Conservation (phyloP, 352 stramenopile genomes). For the Phytophthora pini region DNA sequence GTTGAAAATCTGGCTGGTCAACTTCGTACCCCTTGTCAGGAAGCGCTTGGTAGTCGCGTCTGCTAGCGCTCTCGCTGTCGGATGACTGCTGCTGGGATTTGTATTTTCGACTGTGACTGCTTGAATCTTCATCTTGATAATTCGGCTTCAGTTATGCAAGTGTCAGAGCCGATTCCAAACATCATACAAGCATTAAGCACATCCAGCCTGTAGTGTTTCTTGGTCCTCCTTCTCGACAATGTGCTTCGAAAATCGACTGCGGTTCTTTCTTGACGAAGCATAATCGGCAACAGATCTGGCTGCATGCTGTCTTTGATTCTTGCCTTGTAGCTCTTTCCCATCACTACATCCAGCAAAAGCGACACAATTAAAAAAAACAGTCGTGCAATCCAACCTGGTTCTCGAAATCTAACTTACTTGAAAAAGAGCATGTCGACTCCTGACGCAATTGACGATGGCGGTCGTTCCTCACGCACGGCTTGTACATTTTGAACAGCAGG, state of each 20-base stretch:
- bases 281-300: background rate
- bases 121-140: conserved; percentile 6
- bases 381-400: background rate
- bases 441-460: conserved; percentile 38
- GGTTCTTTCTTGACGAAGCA: background rate
- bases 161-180: conserved; percentile 2
- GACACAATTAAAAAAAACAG: too few relatives aligned
- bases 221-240: background rate
- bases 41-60: conserved; percentile 1
- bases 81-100: conserved; percentile 9
- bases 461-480: background rate
- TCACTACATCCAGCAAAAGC: conserved; percentile 27
- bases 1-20: conserved; percentile 9
- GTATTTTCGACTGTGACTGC: background rate
- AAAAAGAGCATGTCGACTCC: conserved; percentile 43
- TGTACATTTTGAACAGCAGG: conserved; percentile 6
- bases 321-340: conserved; percentile 37
- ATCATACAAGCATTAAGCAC: background rate
- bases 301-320: conserved; percentile 11
- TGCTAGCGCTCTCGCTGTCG: conserved; percentile 1
- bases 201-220: conserved; percentile 16
- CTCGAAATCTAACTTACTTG: conserved; percentile 37
- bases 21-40: background rate
- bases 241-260: conserved; percentile 1
- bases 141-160: conserved; percentile 10